These are phyloP conservation scores for Talaromyces adpressus DNA, from an alignment of 495 filamentous ascomycete genomes.

Conservation along the genomic window DNA sequence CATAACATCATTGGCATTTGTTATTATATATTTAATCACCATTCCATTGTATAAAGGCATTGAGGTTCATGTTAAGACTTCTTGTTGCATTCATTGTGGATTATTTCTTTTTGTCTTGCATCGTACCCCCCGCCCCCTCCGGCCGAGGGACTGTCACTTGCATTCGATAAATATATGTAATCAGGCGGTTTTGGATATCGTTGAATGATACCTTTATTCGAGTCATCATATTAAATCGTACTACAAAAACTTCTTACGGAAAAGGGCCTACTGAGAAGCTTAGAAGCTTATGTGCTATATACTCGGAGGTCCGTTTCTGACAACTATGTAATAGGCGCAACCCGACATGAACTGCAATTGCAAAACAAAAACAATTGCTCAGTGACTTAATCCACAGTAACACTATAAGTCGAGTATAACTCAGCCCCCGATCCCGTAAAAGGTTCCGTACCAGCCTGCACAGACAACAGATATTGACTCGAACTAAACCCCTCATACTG, in stretches of 20 bases:
- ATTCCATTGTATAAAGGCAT: not conserved
- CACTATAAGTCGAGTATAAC: constrained; percentile 34
- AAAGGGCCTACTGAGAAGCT: not conserved
- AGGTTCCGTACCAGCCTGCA: constrained; percentile 52
- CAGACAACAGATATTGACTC: constrained; percentile 47
- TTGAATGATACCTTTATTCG: not conserved
- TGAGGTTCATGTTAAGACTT: not conserved
- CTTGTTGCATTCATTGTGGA: not conserved
- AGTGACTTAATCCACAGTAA: constrained; percentile 27
- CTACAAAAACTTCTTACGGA: not conserved
- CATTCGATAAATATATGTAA: not conserved
- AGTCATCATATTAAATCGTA: not conserved
- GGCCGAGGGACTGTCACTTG: not conserved
- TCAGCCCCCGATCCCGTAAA: constrained; percentile 37
- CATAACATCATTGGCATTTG: not conserved
- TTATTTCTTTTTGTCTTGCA: not conserved
- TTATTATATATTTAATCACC: not conserved
- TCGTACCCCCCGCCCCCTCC: not conserved
- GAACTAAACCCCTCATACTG: constrained; percentile 39
- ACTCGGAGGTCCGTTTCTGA: not conserved
- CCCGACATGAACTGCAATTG: not conserved
- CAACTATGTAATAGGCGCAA: not conserved
- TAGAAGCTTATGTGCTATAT: not conserved
- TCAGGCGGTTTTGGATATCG: not conserved
- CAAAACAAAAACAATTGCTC: not conserved